A percentile compares a stretch with the other conserved stretches of the same genome.
Conservation (phyloP, 2,329 filamentous ascomycete species). For the Calonectria naviculata region DNA sequence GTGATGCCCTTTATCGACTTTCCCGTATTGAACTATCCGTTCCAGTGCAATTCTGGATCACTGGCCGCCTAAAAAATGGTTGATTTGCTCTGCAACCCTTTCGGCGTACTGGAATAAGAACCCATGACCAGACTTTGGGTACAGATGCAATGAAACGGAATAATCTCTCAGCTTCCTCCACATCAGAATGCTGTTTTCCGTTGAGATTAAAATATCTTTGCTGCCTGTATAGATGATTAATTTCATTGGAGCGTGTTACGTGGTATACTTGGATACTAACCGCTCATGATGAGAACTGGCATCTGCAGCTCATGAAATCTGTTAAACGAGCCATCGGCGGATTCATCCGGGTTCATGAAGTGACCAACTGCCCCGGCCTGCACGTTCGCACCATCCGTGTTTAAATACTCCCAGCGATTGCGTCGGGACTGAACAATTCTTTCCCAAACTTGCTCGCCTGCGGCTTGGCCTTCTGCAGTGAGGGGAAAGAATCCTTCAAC, state of each 20-base stretch:
- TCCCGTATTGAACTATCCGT: too few relatives aligned
- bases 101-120: conserved; percentile 49
- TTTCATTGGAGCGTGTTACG: conserved; percentile 6
- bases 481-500: conserved; percentile 46
- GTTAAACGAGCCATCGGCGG: conserved; percentile 46
- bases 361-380: conserved; percentile 47
- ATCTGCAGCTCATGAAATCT: conserved; percentile 46
- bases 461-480: conserved; percentile 43
- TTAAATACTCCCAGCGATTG: conserved; percentile 40
- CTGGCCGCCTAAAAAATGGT: conserved; percentile 41
- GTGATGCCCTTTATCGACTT: too few relatives aligned
- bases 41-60: too few relatives aligned
- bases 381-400: conserved; percentile 38
- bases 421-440: conserved; percentile 44
- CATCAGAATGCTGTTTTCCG: conserved; percentile 50
- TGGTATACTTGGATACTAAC: conserved; percentile 23
- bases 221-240: conserved; percentile 36
- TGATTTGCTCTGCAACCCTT: conserved; percentile 46
- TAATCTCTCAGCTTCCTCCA: conserved; percentile 48
- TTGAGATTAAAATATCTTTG: conserved; percentile 48
- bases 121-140: conserved; percentile 49
- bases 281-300: conserved; percentile 51
- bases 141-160: conserved; percentile 47
- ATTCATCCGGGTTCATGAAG: conserved; percentile 47
- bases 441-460: conserved; percentile 47